These are phyloP conservation scores for Camellia lanceoleosa DNA, from an alignment of 148 eudicot species.

Conservation along the genomic window DNA sequence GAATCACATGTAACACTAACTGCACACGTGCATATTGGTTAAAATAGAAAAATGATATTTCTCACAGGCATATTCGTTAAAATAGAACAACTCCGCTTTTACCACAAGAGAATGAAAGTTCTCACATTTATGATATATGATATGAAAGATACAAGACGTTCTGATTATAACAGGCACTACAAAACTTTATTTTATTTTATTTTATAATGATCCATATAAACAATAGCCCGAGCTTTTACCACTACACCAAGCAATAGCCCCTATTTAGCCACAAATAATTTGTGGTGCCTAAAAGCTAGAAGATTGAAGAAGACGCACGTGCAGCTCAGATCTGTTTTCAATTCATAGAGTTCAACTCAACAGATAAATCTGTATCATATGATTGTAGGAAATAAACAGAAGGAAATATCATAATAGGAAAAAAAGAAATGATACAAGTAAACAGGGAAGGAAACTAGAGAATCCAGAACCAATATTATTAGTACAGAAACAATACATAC, in stretches of 20 bases:
- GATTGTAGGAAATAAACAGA: neutral
- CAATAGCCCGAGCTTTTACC: neutral
- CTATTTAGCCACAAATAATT: no score
- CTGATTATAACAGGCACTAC: no score
- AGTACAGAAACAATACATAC: constrained; percentile 30
- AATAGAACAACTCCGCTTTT: no score
- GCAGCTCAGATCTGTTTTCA: neutral
- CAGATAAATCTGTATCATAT: neutral
- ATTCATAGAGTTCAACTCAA: neutral
- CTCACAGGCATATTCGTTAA: no score
- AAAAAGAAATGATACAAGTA: neutral
- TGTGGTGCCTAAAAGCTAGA: constrained; percentile 2
- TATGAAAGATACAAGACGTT: no score
- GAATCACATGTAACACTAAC: neutral
- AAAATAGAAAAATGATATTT: no score
- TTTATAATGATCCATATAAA: no score
- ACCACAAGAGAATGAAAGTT: no score
- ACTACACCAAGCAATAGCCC: neutral
- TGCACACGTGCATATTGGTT: no score
- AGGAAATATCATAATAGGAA: neutral
- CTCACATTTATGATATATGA: no score
- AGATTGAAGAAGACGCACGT: neutral
- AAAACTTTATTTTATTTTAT: no score
- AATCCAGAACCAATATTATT: neutral
- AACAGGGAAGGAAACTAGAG: neutral